Conservation (phyloP, 352 stramenopile species). For the Globisporangium orthogonon region DNA sequence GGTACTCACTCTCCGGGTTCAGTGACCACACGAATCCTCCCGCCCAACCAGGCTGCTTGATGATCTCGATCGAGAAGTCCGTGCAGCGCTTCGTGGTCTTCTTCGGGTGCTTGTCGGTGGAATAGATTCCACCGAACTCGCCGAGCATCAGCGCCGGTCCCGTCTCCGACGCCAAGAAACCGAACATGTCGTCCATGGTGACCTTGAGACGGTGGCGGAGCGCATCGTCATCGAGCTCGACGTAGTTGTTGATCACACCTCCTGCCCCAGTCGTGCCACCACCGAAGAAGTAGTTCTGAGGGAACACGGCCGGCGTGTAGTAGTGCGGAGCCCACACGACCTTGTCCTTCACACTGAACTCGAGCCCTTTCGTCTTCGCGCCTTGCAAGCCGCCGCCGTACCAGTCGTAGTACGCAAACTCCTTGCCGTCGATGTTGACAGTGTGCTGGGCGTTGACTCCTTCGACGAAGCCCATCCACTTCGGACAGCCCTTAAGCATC, state of each 20-base stretch:
- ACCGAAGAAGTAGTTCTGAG: slow-evolving; percentile 22
- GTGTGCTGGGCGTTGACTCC: slow-evolving; percentile 22
- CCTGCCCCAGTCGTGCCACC: slow-evolving; percentile 10
- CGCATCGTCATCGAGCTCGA: slow-evolving; percentile 23
- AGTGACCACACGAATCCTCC: slow-evolving; percentile 30
- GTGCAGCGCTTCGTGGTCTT: slow-evolving; percentile 27
- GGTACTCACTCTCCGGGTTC: slow-evolving; percentile 33
- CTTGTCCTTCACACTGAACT: slow-evolving; percentile 21
- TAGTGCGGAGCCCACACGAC: slow-evolving; percentile 33
- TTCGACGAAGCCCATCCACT: slow-evolving; percentile 39
- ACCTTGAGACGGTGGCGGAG: slow-evolving; percentile 16
- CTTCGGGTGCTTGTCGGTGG: slow-evolving; percentile 19
- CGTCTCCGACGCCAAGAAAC: slow-evolving; percentile 20
- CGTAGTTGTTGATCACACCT: slow-evolving; percentile 14
- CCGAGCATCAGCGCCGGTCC: slow-evolving; percentile 22
- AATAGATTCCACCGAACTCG: slow-evolving; percentile 30
- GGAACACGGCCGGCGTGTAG: slow-evolving; percentile 29
- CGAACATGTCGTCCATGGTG: slow-evolving; percentile 37
- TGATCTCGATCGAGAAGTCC: slow-evolving; percentile 23
- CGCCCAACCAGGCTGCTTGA: slow-evolving; percentile 24
- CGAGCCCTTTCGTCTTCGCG: slow-evolving; percentile 15
- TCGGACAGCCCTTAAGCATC: slow-evolving; percentile 26
- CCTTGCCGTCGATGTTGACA: slow-evolving; percentile 19
- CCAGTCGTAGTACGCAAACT: slow-evolving; percentile 31
- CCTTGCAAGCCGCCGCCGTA: slow-evolving; percentile 29